Evolutionary conservation across 2,329 filamentous ascomycete species (phyloP).

Genomic region (Mycosphaerelloides madeirae): DNA sequence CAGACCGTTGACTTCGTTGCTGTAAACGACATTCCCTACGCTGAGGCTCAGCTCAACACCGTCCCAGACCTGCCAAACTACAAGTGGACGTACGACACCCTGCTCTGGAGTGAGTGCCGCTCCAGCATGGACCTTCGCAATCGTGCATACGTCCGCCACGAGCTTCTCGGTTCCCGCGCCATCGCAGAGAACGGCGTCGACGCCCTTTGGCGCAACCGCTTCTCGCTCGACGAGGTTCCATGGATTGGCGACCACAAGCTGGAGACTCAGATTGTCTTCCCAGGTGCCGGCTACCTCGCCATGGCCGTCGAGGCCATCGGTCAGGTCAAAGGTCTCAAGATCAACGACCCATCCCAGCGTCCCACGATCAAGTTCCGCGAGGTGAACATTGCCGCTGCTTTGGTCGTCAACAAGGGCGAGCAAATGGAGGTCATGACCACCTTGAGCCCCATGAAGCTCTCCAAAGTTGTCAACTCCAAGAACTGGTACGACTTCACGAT

Average conservation of each 20-base stretch:
- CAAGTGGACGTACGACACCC: constrained; percentile 3
- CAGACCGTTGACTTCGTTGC: not conserved
- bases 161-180: not conserved
- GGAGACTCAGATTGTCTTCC: constrained; percentile 1
- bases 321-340: constrained; percentile 2
- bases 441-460: constrained; percentile 2
- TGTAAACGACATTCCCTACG: not conserved
- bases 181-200: not conserved
- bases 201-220: not conserved
- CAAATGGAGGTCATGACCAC: constrained; percentile 8
- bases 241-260: constrained; percentile 6
- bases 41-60: not conserved
- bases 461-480: not conserved
- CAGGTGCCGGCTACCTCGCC: constrained; percentile 1
- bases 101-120: not conserved
- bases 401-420: constrained; percentile 1
- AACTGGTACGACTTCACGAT: constrained; percentile 3
- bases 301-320: constrained; percentile 3
- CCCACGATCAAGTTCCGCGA: constrained; percentile 8
- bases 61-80: constrained; percentile 4
- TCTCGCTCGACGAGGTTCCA: not conserved
- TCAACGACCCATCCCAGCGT: not conserved
- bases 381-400: constrained; percentile 5
- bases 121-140: not conserved
- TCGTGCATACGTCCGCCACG: not conserved